Evolutionary conservation across 75 land plant species (phyloP).

Genomic region (Larix kaempferi): DNA sequence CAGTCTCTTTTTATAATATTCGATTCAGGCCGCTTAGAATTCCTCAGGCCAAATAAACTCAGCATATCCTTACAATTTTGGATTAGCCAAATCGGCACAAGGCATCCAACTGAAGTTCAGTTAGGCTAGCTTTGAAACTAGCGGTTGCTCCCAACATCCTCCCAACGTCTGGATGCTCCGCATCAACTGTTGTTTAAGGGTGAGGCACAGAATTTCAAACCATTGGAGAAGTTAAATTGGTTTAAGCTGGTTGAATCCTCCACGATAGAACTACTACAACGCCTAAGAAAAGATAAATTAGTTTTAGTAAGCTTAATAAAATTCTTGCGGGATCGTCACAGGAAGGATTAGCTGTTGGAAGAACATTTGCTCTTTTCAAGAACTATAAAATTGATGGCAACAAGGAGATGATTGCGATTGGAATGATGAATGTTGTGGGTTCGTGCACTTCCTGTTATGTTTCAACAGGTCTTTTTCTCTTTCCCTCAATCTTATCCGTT

Average conservation of each 20-base stretch:
- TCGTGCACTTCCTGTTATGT: conserved; percentile 73
- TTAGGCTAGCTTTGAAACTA: no score
- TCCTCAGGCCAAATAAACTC: no score
- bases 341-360: conserved; percentile 86
- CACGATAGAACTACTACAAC: not conserved
- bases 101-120: no score
- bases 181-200: not conserved
- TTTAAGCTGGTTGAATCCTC: not conserved
- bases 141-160: no score
- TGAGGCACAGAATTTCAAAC: not conserved
- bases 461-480: conserved; percentile 46
- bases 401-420: conserved; percentile 86
- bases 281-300: not conserved
- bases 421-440: conserved; percentile 73
- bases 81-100: no score
- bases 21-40: no score
- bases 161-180: no score
- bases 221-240: not conserved
- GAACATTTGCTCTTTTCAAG: conserved; percentile 56
- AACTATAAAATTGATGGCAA: conserved; percentile 80
- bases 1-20: no score
- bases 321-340: not conserved
- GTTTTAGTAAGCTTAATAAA: no score
- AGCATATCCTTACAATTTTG: no score
- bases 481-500: not conserved